phyloP scores from a whole-genome alignment of 768 basidiomycete species.

The Trametes cingulata region DNA sequence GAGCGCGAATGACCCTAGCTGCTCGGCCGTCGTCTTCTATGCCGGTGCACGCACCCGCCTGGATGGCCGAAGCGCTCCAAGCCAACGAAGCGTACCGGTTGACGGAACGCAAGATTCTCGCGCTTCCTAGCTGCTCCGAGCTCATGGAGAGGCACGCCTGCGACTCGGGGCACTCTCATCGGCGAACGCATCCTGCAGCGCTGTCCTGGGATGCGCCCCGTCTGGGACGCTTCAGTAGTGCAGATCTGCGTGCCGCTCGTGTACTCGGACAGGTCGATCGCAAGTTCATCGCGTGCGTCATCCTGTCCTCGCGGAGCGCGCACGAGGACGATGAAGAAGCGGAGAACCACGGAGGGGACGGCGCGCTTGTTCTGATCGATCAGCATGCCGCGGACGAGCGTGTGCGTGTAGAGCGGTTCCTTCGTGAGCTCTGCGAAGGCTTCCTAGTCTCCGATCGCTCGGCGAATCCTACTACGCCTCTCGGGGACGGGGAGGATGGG shows the following conservation, averaged over 20 bases:
- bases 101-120: slow-evolving; percentile 49
- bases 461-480: no score
- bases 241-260: slow-evolving; percentile 54
- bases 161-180: neutral
- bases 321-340: slow-evolving; percentile 15
- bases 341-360: slow-evolving; percentile 17
- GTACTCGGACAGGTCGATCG: slow-evolving; percentile 85
- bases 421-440: slow-evolving; percentile 71
- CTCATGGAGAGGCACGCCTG: slow-evolving; percentile 1
- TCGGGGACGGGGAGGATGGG: no score
- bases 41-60: slow-evolving; percentile 48
- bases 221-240: slow-evolving; percentile 41
- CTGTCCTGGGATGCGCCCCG: slow-evolving; percentile 9
- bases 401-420: slow-evolving; percentile 82
- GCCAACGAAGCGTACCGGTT: slow-evolving; percentile 57
- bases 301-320: slow-evolving; percentile 27
- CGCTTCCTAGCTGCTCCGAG: slow-evolving; percentile 27
- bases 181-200: neutral
- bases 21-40: neutral
- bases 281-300: slow-evolving; percentile 85
- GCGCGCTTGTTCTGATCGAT: slow-evolving; percentile 76
- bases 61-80: slow-evolving; percentile 67
- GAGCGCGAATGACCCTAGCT: slow-evolving; percentile 15
- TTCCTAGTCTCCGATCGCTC: slow-evolving; percentile 44
- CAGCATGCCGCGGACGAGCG: slow-evolving; percentile 99